Evolutionary conservation across 139 green algal species (phyloP).

Genomic region (Micromonas commoda): DNA sequence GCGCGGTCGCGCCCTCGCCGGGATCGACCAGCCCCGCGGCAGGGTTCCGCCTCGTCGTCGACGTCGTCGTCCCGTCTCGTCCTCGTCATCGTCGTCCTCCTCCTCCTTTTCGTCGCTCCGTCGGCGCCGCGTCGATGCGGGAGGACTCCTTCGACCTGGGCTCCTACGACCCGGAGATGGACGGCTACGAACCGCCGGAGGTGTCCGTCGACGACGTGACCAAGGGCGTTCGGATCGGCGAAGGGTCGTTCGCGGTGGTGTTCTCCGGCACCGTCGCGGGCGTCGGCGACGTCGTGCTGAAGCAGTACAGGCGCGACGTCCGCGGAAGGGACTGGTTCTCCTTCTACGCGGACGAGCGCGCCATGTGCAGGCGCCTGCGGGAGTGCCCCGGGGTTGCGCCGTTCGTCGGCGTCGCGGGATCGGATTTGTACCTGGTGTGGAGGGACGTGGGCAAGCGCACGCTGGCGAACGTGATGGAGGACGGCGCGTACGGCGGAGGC

Average conservation of each 20-base stretch:
- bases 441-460: neutral
- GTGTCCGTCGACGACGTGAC: neutral
- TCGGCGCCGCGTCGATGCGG: no score
- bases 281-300: constrained; percentile 7
- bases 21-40: no score
- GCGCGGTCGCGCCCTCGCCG: no score
- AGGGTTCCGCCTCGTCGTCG: no score
- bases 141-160: neutral
- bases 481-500: neutral
- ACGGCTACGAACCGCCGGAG: neutral
- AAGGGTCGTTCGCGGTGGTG: neutral
- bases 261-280: neutral
- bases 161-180: constrained; percentile 5
- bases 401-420: constrained; percentile 13
- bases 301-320: neutral
- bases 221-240: neutral
- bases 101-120: neutral
- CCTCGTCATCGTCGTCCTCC: no score
- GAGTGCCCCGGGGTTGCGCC: neutral
- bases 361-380: neutral
- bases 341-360: constrained; percentile 19
- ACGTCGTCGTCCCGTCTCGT: no score
- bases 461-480: neutral
- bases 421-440: constrained; percentile 14
- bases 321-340: constrained; percentile 9